These are phyloP conservation scores for Debaryomycetaceae sp. DNA, from an alignment of 1,139 yeast genomes.

Conservation along the genomic window DNA sequence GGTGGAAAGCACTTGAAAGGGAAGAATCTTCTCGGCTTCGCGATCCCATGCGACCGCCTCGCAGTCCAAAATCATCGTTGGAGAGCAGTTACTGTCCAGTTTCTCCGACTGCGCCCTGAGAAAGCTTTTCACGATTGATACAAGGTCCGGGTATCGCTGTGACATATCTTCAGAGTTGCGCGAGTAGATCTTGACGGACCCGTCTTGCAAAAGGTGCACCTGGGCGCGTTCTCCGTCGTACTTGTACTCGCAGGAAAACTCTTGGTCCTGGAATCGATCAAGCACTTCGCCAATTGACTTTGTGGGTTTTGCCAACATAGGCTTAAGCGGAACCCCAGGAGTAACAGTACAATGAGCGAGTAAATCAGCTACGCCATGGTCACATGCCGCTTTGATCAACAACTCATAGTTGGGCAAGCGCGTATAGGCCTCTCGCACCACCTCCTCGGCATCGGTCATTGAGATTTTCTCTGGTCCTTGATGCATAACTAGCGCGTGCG, in stretches of 20 bases:
- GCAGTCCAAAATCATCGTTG: constrained; percentile 71
- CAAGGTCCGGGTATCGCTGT: constrained; percentile 84
- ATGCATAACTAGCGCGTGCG: constrained; percentile 67
- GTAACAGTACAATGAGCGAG: constrained; percentile 61
- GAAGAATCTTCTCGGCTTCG: constrained; percentile 61
- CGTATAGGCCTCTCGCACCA: constrained; percentile 75
- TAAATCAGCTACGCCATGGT: constrained; percentile 57
- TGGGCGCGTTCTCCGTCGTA: constrained; percentile 99
- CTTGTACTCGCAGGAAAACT: constrained; percentile 90
- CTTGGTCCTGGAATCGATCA: constrained; percentile 75
- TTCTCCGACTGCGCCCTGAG: constrained; percentile 23
- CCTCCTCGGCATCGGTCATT: constrained; percentile 57
- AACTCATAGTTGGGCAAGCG: constrained; percentile 87
- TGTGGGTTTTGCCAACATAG: constrained; percentile 98
- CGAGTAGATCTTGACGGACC: constrained; percentile 68
- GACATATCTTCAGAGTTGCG: constrained; percentile 98
- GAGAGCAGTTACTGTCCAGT: constrained; percentile 10
- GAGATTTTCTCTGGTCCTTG: constrained; percentile 38
- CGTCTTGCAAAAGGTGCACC: constrained; percentile 63
- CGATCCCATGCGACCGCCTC: constrained; percentile 99
- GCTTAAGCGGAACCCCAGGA: constrained; percentile 93
- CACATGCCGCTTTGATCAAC: constrained; percentile 53
- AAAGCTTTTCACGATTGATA: constrained; percentile 56
- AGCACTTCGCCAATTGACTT: constrained; percentile 83
- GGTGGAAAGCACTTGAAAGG: constrained; percentile 87